These are phyloP conservation scores for Vachellia collinsii DNA, from an alignment of 306 rosid genomes.

Conservation along the genomic window DNA sequence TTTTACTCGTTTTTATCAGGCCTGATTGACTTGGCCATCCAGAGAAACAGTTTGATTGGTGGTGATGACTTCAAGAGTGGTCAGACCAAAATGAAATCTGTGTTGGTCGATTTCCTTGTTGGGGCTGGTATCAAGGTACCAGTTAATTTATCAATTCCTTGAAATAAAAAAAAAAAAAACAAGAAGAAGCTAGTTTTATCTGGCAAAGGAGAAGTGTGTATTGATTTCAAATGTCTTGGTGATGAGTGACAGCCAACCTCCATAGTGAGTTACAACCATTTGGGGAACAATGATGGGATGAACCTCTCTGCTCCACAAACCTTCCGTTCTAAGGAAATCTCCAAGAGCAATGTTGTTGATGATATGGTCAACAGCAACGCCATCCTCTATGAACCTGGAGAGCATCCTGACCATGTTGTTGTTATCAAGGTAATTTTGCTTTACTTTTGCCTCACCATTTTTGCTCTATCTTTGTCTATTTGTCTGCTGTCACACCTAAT, in stretches of 20 bases:
- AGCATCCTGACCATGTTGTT: slow-evolving; percentile 98
- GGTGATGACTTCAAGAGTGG: slow-evolving; percentile 99
- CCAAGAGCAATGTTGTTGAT: slow-evolving; percentile 96
- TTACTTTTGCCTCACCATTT: not conserved
- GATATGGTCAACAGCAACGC: slow-evolving; percentile 98
- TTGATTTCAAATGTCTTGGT: slow-evolving; percentile 21
- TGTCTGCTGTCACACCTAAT: not conserved
- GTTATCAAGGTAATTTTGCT: slow-evolving; percentile 72
- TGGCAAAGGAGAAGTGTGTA: slow-evolving; percentile 5
- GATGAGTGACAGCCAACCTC: slow-evolving; percentile 80
- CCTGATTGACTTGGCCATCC: slow-evolving; percentile 82
- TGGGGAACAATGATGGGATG: slow-evolving; percentile 98
- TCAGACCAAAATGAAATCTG: slow-evolving; percentile 97
- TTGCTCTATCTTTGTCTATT: not conserved
- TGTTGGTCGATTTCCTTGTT: slow-evolving; percentile 94
- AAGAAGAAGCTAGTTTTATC: not conserved
- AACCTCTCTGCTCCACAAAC: slow-evolving; percentile 97
- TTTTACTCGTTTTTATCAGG: slow-evolving; percentile 49
- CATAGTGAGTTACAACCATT: slow-evolving; percentile 95
- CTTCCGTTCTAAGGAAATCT: slow-evolving; percentile 95
- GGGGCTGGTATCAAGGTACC: slow-evolving; percentile 96
- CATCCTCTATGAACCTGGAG: slow-evolving; percentile 88
- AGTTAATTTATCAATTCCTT: not conserved
- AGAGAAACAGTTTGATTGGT: slow-evolving; percentile 83
- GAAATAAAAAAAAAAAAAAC: not conserved